Evolutionary conservation across 306 rosid species (phyloP).

Genomic region (Mimosa pudica): DNA sequence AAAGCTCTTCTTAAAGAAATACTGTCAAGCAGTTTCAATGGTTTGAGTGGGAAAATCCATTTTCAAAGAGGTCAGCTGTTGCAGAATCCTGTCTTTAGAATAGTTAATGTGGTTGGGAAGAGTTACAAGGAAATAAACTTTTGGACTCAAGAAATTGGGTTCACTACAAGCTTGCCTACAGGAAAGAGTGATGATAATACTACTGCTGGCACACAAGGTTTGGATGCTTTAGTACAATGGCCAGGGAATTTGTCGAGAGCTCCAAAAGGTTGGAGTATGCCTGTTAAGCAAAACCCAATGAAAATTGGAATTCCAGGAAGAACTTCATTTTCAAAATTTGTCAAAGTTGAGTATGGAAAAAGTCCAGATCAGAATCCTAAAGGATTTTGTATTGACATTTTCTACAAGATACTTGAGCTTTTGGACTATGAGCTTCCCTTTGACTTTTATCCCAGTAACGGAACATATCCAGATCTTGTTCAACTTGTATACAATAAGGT

Average conservation of each 20-base stretch:
- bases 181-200: constrained; percentile 21
- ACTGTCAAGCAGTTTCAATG: constrained; percentile 42
- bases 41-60: constrained; percentile 64
- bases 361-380: neutral
- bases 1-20: constrained; percentile 26
- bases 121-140: constrained; percentile 52
- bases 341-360: constrained; percentile 45
- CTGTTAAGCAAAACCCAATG: constrained; percentile 47
- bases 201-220: constrained; percentile 27
- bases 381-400: constrained; percentile 68
- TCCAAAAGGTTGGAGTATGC: constrained; percentile 75
- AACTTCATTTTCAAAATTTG: constrained; percentile 60
- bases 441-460: constrained; percentile 40
- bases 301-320: constrained; percentile 71
- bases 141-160: constrained; percentile 53
- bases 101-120: constrained; percentile 54
- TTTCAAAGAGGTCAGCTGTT: constrained; percentile 46
- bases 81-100: constrained; percentile 41
- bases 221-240: constrained; percentile 53
- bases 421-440: constrained; percentile 55
- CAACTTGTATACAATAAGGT: constrained; percentile 61
- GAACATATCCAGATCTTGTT: constrained; percentile 49
- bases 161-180: constrained; percentile 12
- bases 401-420: constrained; percentile 19
- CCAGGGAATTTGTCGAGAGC: constrained; percentile 49